Evolutionary conservation across 805 yeast genomes (phyloP).

Genomic region (Teunomyces tritomae): DNA sequence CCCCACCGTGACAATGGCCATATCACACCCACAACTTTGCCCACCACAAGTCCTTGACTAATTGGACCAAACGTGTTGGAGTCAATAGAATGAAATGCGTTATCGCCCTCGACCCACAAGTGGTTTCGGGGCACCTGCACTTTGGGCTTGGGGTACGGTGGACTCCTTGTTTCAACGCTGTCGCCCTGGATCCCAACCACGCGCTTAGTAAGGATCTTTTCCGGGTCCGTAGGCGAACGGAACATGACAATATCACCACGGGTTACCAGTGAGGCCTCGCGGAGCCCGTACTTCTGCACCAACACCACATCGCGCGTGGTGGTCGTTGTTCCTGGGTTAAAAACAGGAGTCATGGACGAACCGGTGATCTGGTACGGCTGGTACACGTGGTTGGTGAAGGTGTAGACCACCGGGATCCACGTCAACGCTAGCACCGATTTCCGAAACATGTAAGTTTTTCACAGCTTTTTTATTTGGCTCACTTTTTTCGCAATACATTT

Average conservation of each 20-base stretch:
- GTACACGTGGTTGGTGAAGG: constrained; percentile 65
- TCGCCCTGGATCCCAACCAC: constrained; percentile 78
- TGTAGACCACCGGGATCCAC: constrained; percentile 80
- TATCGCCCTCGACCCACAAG: constrained; percentile 95
- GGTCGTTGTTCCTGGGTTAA: constrained; percentile 62
- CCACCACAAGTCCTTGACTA: constrained; percentile 74
- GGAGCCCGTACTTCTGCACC: constrained; percentile 62
- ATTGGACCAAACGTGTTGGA: constrained; percentile 88
- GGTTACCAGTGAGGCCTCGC: constrained; percentile 37
- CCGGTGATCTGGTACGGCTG: constrained; percentile 78
- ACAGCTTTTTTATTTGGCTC: neutral
- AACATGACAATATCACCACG: constrained; percentile 74
- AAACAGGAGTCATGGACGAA: constrained; percentile 82
- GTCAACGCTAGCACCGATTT: constrained; percentile 31
- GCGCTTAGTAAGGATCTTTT: constrained; percentile 72
- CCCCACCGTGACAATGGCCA: constrained; percentile 57
- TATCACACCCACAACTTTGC: constrained; percentile 65
- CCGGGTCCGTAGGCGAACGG: constrained; percentile 80
- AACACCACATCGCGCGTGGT: constrained; percentile 58
- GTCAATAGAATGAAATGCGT: constrained; percentile 72
- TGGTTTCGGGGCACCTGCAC: constrained; percentile 75
- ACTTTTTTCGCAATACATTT: no score
- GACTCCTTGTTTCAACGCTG: constrained; percentile 51
- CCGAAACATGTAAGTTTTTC: constrained; percentile 10
- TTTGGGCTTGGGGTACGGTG: constrained; percentile 61